phyloP scores from a whole-genome alignment of 176 grass and related monocot species.

The Secale cereale region DNA sequence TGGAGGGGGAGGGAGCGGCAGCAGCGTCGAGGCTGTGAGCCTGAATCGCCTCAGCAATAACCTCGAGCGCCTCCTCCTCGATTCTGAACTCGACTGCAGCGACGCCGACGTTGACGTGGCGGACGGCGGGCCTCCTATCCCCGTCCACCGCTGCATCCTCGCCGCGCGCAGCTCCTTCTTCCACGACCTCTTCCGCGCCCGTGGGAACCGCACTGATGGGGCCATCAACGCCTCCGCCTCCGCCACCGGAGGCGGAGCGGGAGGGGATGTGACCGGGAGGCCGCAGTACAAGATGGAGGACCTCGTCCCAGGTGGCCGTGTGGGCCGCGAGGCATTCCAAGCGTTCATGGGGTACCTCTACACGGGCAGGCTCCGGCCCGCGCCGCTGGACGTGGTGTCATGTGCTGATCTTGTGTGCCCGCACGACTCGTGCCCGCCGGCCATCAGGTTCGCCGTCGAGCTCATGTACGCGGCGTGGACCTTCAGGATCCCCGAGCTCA shows the following conservation, averaged over 20 bases:
- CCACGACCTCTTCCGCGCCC: slow-evolving; percentile 56
- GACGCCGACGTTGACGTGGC: slow-evolving; percentile 79
- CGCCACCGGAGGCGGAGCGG: not conserved
- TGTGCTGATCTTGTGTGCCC: slow-evolving; percentile 72
- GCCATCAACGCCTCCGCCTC: not conserved
- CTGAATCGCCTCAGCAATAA: slow-evolving; percentile 75
- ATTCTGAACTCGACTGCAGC: slow-evolving; percentile 68
- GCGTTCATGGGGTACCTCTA: slow-evolving; percentile 71
- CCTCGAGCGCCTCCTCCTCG: slow-evolving; percentile 69
- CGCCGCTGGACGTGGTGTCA: slow-evolving; percentile 50
- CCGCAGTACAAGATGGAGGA: slow-evolving; percentile 72
- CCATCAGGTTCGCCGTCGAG: slow-evolving; percentile 68
- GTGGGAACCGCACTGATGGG: slow-evolving; percentile 10
- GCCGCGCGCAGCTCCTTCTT: slow-evolving; percentile 82
- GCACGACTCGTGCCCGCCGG: slow-evolving; percentile 86
- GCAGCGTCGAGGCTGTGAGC: slow-evolving; percentile 59
- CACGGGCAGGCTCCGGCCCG: slow-evolving; percentile 60
- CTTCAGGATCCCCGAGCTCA: slow-evolving; percentile 78
- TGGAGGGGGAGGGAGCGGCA: not conserved
- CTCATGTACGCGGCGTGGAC: slow-evolving; percentile 71
- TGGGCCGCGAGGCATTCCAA: slow-evolving; percentile 79
- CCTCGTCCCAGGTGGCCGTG: slow-evolving; percentile 51
- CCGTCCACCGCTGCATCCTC: slow-evolving; percentile 93
- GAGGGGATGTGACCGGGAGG: slow-evolving; percentile 28
- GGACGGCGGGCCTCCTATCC: slow-evolving; percentile 50